phyloP scores from a whole-genome alignment of 306 rosid genomes.

The Prunus salicina region DNA sequence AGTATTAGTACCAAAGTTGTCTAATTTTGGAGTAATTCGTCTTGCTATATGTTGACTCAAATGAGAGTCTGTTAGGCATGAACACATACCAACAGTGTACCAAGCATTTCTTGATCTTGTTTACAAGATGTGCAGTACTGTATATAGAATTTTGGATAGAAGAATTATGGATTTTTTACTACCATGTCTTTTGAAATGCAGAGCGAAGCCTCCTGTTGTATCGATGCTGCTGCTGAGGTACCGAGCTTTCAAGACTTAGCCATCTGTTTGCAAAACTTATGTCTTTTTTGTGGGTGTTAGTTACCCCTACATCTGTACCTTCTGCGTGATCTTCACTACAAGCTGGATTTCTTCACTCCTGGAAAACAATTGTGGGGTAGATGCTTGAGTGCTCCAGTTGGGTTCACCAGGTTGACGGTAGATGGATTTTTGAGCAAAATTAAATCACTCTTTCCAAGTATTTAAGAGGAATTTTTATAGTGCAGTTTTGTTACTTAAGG shows the following conservation, averaged over 20 bases:
- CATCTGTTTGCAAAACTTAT: neutral
- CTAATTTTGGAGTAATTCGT: neutral
- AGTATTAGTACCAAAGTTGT: neutral
- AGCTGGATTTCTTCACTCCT: conserved; percentile 35
- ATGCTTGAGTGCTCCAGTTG: conserved; percentile 21
- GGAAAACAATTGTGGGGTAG: conserved; percentile 27
- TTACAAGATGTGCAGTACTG: neutral
- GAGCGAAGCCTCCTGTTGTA: conserved; percentile 30
- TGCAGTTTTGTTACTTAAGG: conserved; percentile 23
- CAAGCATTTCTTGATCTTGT: neutral
- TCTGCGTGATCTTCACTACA: conserved; percentile 37
- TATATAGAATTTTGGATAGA: neutral
- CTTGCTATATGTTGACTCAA: neutral
- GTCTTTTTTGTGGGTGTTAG: conserved; percentile 23
- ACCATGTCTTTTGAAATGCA: conserved; percentile 20
- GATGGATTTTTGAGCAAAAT: conserved; percentile 23
- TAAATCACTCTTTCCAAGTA: conserved; percentile 30
- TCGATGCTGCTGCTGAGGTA: conserved; percentile 42
- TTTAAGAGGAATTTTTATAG: conserved; percentile 29
- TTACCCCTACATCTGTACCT: conserved; percentile 33
- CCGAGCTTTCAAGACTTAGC: neutral
- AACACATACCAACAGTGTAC: neutral
- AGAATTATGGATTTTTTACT: neutral
- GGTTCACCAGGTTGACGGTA: conserved; percentile 30
- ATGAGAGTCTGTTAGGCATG: neutral